Base-by-base conservation (phyloP, 306 rosid species). In the Gastrolobium villosum region DNA sequence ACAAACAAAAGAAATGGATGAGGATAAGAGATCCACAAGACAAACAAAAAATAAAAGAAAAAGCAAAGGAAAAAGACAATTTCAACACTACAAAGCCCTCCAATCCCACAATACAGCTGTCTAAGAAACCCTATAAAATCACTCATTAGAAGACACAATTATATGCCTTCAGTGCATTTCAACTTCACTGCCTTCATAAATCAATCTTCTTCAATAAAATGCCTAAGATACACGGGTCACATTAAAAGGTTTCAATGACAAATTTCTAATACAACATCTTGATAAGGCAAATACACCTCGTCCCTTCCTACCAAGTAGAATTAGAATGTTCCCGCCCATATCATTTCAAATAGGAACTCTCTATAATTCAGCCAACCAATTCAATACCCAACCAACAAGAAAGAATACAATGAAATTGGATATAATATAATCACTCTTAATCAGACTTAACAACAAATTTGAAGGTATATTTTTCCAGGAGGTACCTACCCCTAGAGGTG, bases 391-490 rank as follows among this genome's bases (percentile, higher is more conserved):
- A 56, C 28, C 11, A 55, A 13, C n/a, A 13, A 69, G 30, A 36
- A 73, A 31, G 4, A 30, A 49, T 56, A 53, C 4, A 35, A 2
- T 53, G 36, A 54, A 28, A 20, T 20, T 20, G 30, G 8, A 46
- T 74, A 13, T 28, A 55, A 57, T 41, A 74, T 30, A 74, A 56
- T 28, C 13, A 73, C 73, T 46, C 32, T 9, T 44, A 57, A 57
- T 66, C 52, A 32, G 40, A 39, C 30, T 44, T 11, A 7, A 67
- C n/a, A n/a, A n/a, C 5, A 48, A 40, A 43, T 32, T 78, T 15
- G 11, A 73, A 44, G 46, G 61, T 67, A 48, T 11, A 45, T 56
- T 72, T 75, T 81, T 48, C 66, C 43, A 40, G 7, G n/a, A 67
- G 72, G 50, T 10, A 46, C 28, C 65, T 57, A 26, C 7, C 55